Base-by-base conservation (phyloP, 2,329 filamentous ascomycete genomes). In the Penicillium sp. region DNA sequence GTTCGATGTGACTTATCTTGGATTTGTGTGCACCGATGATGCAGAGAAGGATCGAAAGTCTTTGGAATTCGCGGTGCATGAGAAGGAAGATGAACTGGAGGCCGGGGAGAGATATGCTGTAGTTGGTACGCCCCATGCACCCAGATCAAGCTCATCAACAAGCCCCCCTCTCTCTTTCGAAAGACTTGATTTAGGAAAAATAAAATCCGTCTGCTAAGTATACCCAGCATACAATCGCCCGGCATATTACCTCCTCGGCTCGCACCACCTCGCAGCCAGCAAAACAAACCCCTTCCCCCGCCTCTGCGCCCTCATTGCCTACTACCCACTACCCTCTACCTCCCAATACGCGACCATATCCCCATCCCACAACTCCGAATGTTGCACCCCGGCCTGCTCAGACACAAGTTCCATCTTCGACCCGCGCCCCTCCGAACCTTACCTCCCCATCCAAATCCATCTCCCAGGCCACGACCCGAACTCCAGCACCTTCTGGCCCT, bases 61-160 rank as follows among this genome's bases (percentile, higher is more conserved):
- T 16, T 71, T 82, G 55, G 77, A 79, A 47, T 78, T 81, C 44
- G 74, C 75, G 19, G 69, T 87, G 47, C 79, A 85, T 55, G 73
- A 77, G 51, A 70, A 81, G 51, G 80, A 81, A 50, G 82, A 85
- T 62, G 77, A 79, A 24, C 78, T 86, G 47, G 84, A 85, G 40
- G 71, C 78, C 2, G 78, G 78, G 22, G 84, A 86, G 71, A 78
- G 81, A 54, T 88, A 85, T 74, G 85, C 82, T 5, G 82, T 87
- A 65, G 81, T 87, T 70, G 83, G 84, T 87, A 80, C 60, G 70
- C 69, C 22, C 22, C 22, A 22, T 22, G 16, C 10, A 7, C 9
- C 18, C 27, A 16, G 10, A 24, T 41, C 14, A 10, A n/a, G 3
- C 18, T 41, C 6, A 6, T 27, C 6, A 27, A 27, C 24, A 5